Evolutionary conservation across 2,329 filamentous ascomycete species (phyloP), one percentile per base, ranked within the genome.

Genomic region (Drechslerella dactyloides): DNA sequence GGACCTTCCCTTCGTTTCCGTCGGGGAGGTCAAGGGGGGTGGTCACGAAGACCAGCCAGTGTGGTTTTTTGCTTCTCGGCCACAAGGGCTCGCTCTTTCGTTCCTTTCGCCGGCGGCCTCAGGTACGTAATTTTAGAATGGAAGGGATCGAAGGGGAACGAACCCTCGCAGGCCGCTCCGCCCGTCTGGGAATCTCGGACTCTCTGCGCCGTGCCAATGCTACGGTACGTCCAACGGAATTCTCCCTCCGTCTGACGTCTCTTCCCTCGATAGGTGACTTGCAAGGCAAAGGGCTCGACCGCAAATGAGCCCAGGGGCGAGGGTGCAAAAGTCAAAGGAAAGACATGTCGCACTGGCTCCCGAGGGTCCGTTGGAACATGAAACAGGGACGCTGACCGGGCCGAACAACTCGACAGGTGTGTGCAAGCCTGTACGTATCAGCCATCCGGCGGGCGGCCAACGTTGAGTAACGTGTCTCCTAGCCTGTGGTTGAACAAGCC

Each of bases 81-180:
- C 50, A 19, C 19, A n/a, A n/a, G n/a, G n/a, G n/a, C n/a, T n/a
- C n/a, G n/a, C n/a, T n/a, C n/a, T n/a, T n/a, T 35, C 23, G 23
- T 51, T 30, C 50, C 50, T 53, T 33, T 53, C 50, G 50, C 50
- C 44, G 17, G 44, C 44, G 44, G 44, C 19, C 15, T 42, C 37
- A 42, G 37, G 37, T 42, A 13, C 37, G 37, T 42, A 42, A 42
- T 42, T 42, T 42, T 42, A 42, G n/a, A 42, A 17, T 13, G 37
- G 37, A 42, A 17, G n/a, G 37, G 11, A 42, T 33, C 27, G 27
- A 33, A 33, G 27, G 27, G 27, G 8, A 33, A 33, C 4, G 27
- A 8, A 33, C 27, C n/a, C n/a, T n/a, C n/a, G n/a, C 27, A 33
- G 27, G 27, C 27, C 27, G 8, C 27, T 33, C 27, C 27, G 27